phyloP scores from a whole-genome alignment of 1,284 basidiomycete genomes.

The Termitomyces sp. region DNA sequence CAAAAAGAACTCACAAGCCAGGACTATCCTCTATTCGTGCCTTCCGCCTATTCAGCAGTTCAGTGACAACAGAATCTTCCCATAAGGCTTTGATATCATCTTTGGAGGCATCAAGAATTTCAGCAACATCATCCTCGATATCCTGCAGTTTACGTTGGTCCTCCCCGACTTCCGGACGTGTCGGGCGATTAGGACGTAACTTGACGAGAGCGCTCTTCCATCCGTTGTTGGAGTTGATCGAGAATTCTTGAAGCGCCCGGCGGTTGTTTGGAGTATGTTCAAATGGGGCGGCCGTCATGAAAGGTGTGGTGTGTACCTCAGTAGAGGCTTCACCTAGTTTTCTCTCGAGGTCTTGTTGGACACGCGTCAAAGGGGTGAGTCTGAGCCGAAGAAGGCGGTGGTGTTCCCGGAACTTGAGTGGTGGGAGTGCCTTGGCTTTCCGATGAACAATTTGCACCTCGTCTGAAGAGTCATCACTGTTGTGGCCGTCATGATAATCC shows the following conservation, averaged over 20 bases:
- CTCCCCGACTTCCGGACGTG: slow-evolving; percentile 20
- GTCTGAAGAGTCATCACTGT: slow-evolving; percentile 32
- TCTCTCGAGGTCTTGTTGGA: slow-evolving; percentile 56
- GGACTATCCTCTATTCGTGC: slow-evolving; percentile 57
- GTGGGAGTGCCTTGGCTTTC: slow-evolving; percentile 28
- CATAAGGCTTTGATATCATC: slow-evolving; percentile 65
- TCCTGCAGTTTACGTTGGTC: slow-evolving; percentile 31
- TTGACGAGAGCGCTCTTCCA: slow-evolving; percentile 58
- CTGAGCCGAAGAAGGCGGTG: slow-evolving; percentile 55
- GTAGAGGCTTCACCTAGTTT: slow-evolving; percentile 52
- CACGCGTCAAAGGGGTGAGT: slow-evolving; percentile 49
- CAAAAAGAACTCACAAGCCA: slow-evolving; percentile 55
- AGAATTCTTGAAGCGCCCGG: slow-evolving; percentile 42
- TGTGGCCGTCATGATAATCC: slow-evolving; percentile 21
- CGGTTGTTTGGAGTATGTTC: slow-evolving; percentile 21
- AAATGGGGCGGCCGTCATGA: slow-evolving; percentile 34
- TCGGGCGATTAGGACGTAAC: slow-evolving; percentile 31
- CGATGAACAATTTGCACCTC: slow-evolving; percentile 28
- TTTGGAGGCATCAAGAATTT: slow-evolving; percentile 52
- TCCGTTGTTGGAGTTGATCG: slow-evolving; percentile 51
- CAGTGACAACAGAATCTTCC: slow-evolving; percentile 53
- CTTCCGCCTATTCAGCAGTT: slow-evolving; percentile 46
- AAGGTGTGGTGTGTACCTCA: slow-evolving; percentile 37
- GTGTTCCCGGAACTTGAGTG: slow-evolving; percentile 52
- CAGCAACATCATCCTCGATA: slow-evolving; percentile 47